Evolutionary conservation across 192 early-diverging fungal species (phyloP).

Genomic region (Lobosporangium transversale): DNA sequence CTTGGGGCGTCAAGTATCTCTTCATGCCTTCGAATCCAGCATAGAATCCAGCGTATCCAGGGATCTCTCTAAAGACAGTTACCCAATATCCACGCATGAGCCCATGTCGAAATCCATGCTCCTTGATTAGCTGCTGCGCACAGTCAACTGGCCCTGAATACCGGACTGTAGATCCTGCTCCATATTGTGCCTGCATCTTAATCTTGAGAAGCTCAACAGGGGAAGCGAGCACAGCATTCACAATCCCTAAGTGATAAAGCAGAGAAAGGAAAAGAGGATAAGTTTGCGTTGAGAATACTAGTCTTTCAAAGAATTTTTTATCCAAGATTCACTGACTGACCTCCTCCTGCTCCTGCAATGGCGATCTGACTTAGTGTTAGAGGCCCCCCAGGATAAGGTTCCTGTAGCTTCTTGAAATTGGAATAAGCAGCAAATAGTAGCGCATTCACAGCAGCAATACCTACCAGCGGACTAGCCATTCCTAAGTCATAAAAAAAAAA

Average conservation of each 20-base stretch:
- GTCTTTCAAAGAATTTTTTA: too few species aligned
- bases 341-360: constrained; percentile 89
- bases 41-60: constrained; percentile 89
- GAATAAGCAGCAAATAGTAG: constrained; percentile 88
- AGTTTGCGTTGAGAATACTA: not conserved
- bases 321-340: constrained; percentile 22
- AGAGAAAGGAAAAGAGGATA: not conserved
- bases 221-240: constrained; percentile 86
- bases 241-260: constrained; percentile 60
- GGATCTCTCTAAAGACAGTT: constrained; percentile 81
- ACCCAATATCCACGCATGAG: constrained; percentile 85
- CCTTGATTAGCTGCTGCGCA: constrained; percentile 68
- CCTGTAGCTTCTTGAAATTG: constrained; percentile 64
- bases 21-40: constrained; percentile 84
- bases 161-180: constrained; percentile 36
- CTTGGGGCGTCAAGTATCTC: constrained; percentile 64
- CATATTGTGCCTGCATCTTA: constrained; percentile 91
- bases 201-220: constrained; percentile 97
- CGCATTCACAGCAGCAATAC: constrained; percentile 88
- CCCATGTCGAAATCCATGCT: constrained; percentile 77
- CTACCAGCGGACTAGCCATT: constrained; percentile 84
- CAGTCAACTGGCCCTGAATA: constrained; percentile 76
- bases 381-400: constrained; percentile 55
- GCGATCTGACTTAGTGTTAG: constrained; percentile 78
- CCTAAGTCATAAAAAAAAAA: constrained; percentile 34